These are phyloP conservation scores for Bretschneidera sinensis DNA, from an alignment of 345 rosid genomes.

Conservation along the genomic window DNA sequence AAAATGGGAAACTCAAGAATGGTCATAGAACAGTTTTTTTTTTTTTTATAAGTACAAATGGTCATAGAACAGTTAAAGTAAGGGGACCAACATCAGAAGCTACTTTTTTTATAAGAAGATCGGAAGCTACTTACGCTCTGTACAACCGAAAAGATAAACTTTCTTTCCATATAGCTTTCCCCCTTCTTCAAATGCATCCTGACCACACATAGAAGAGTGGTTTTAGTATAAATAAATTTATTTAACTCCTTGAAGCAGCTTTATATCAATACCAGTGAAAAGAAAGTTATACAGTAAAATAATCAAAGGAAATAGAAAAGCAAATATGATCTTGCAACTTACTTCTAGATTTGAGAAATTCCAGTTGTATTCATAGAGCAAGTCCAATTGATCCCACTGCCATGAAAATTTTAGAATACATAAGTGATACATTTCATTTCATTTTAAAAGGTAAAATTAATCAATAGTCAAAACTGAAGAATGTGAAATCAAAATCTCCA, in stretches of 20 bases:
- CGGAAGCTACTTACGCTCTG: conserved; percentile 73
- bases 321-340: conserved; percentile 26
- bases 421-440: conserved; percentile 10
- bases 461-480: conserved; percentile 1
- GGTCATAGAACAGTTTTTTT: too few relatives aligned
- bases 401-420: conserved; percentile 6
- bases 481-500: conserved; percentile 2
- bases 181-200: conserved; percentile 90
- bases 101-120: too few relatives aligned
- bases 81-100: conserved; percentile 2
- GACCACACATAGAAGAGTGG: conserved; percentile 20
- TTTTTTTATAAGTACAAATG: too few relatives aligned
- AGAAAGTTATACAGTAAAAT: conserved; percentile 2
- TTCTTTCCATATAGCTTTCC: conserved; percentile 66
- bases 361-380: conserved; percentile 69
- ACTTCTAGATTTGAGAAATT: conserved; percentile 86
- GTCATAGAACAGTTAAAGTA: neutral
- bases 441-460: neutral
- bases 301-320: conserved; percentile 3
- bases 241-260: neutral
- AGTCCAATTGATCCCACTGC: conserved; percentile 95
- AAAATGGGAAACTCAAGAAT: too few relatives aligned
- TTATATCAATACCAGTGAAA: neutral
- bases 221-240: conserved; percentile 12
- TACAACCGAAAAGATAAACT: conserved; percentile 79